A percentile compares a stretch with the other conserved stretches of the same genome.
phyloP scores from a whole-genome alignment of 1,139 yeast genomes.

The Suhomyces bribrorum region DNA sequence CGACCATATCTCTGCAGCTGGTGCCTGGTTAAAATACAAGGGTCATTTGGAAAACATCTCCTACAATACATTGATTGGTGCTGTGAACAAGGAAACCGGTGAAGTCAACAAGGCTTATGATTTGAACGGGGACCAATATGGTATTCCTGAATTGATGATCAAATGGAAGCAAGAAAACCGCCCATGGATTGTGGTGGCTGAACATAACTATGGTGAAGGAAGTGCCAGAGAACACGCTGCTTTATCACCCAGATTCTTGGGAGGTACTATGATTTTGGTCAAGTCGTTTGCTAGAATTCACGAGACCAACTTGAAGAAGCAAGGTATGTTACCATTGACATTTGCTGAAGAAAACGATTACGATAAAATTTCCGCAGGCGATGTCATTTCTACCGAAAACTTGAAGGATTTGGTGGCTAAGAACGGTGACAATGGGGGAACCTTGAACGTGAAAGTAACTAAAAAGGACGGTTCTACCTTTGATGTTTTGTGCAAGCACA shows the following conservation, averaged over 20 bases:
- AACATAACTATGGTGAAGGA: slow-evolving; percentile 98
- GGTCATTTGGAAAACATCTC: slow-evolving; percentile 97
- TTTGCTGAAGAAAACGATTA: slow-evolving; percentile 89
- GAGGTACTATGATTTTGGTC: slow-evolving; percentile 84
- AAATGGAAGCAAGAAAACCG: slow-evolving; percentile 84
- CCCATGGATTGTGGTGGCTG: slow-evolving; percentile 96
- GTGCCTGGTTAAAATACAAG: slow-evolving; percentile 98
- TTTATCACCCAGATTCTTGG: slow-evolving; percentile 87
- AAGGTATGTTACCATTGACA: slow-evolving; percentile 93
- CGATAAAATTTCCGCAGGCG: slow-evolving; percentile 76
- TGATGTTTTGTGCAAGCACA: slow-evolving; percentile 78
- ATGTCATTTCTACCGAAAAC: slow-evolving; percentile 74
- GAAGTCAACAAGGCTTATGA: slow-evolving; percentile 91
- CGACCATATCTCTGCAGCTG: slow-evolving; percentile 98
- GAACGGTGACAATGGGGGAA: slow-evolving; percentile 86
- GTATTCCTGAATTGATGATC: slow-evolving; percentile 96
- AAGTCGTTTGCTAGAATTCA: slow-evolving; percentile 95
- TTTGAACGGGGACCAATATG: slow-evolving; percentile 71
- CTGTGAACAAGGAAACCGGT: slow-evolving; percentile 94
- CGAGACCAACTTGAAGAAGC: slow-evolving; percentile 59
- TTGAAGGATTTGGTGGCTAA: slow-evolving; percentile 76
- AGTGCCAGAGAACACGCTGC: slow-evolving; percentile 99
- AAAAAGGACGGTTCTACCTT: slow-evolving; percentile 73
- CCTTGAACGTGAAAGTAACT: slow-evolving; percentile 67
- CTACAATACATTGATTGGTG: slow-evolving; percentile 93